phyloP scores from a whole-genome alignment of 169 alveolate genomes.

The Eimeria zaria region DNA sequence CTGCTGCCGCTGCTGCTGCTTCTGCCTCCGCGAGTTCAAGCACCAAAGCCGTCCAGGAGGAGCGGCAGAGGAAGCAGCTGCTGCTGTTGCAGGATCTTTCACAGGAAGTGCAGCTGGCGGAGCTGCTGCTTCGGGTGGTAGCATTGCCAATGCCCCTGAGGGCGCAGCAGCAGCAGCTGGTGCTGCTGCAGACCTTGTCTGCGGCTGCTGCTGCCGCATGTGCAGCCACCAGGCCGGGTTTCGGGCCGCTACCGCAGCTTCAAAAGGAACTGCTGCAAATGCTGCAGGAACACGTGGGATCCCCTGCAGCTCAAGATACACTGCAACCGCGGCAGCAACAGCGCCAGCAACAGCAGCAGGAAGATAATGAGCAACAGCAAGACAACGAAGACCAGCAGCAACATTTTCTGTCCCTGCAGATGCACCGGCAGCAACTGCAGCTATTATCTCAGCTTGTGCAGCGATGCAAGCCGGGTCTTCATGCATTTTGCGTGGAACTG shows the following conservation, averaged over 20 bases:
- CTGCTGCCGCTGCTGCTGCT: conserved; percentile 13
- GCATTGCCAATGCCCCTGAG: conserved; percentile 32
- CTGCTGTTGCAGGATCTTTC: conserved; percentile 29
- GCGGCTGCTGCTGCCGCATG: conserved; percentile 76
- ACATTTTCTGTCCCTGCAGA: not conserved
- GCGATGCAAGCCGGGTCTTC: conserved; percentile 65
- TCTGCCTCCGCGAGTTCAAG: not conserved
- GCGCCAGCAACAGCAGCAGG: conserved; percentile 40
- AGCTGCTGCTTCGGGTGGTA: conserved; percentile 57
- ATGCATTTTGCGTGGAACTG: conserved; percentile 41
- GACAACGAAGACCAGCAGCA: conserved; percentile 31
- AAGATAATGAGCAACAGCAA: not conserved
- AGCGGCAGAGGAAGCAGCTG: conserved; percentile 68
- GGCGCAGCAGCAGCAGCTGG: conserved; percentile 66
- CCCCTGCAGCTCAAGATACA: not conserved
- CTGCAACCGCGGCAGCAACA: conserved; percentile 44
- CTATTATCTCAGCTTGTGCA: conserved; percentile 68
- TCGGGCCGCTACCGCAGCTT: conserved; percentile 12
- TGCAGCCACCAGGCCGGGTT: conserved; percentile 22
- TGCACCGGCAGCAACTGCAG: conserved; percentile 64
- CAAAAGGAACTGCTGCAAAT: conserved; percentile 59
- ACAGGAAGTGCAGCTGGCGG: conserved; percentile 62
- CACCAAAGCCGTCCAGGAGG: conserved; percentile 7
- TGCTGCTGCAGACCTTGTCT: conserved; percentile 73
- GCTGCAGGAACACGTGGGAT: conserved; percentile 48